Conservation (phyloP, 352 stramenopile species). For the Poterioochromonas sp. region DNA sequence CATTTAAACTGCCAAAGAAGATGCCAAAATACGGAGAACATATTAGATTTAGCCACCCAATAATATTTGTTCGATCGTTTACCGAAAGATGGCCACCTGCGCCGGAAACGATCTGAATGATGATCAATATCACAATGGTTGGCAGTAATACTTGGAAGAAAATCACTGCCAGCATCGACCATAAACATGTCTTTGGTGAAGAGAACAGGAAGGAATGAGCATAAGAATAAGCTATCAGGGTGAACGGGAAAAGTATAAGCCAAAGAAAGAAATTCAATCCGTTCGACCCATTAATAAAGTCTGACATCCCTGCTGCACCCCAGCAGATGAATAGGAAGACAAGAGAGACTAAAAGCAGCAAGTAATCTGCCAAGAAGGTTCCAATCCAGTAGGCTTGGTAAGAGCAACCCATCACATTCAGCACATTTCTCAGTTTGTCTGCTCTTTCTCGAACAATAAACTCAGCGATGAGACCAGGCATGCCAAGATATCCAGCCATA, state of each 20-base stretch:
- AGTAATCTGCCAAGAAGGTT: constrained; percentile 26
- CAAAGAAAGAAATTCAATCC: background rate
- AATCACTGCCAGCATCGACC: background rate
- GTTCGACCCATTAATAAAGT: background rate
- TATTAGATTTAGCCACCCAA: too few relatives aligned
- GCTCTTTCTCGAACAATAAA: constrained; percentile 4
- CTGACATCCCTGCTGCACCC: background rate
- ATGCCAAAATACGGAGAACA: too few relatives aligned
- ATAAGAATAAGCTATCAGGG: background rate
- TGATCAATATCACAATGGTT: background rate
- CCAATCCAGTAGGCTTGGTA: constrained; percentile 25
- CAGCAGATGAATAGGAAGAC: background rate
- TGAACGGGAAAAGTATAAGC: background rate
- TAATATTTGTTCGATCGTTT: too few relatives aligned
- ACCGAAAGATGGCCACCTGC: too few relatives aligned
- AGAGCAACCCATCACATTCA: constrained; percentile 30
- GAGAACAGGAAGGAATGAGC: background rate
- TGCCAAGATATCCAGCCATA: background rate
- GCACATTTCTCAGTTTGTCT: constrained; percentile 2
- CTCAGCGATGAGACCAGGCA: background rate
- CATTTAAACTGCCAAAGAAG: too few relatives aligned
- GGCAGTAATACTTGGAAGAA: background rate
- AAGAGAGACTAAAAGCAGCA: background rate
- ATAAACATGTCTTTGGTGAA: background rate
- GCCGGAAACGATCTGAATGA: background rate